Evolutionary conservation across 2,329 filamentous ascomycete genomes (phyloP).

Genomic region (Alternaria alternata): DNA sequence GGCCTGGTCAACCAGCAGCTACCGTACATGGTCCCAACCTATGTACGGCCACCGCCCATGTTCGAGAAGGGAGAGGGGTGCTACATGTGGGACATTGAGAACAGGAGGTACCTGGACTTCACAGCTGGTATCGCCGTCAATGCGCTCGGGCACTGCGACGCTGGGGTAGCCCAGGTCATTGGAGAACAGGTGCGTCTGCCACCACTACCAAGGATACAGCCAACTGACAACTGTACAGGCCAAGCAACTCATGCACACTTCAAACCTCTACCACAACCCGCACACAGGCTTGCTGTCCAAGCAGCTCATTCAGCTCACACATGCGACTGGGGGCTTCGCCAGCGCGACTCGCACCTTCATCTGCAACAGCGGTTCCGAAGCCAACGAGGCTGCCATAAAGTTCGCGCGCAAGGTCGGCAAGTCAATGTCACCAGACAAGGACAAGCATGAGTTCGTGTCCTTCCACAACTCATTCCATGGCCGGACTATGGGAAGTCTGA

Average conservation of each 20-base stretch:
- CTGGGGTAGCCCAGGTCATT: constrained; percentile 76
- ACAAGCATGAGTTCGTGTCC: constrained; percentile 85
- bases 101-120: constrained; percentile 89
- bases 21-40: constrained; percentile 95
- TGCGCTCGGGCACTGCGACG: constrained; percentile 87
- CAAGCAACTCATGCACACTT: constrained; percentile 84
- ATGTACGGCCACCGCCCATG: constrained; percentile 86
- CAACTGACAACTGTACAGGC: constrained; percentile 45
- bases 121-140: constrained; percentile 97
- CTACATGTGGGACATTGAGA: constrained; percentile 89
- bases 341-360: constrained; percentile 83
- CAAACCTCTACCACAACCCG: constrained; percentile 96
- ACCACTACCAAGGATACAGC: neutral
- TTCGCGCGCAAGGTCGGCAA: constrained; percentile 94
- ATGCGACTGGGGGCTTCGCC: constrained; percentile 81
- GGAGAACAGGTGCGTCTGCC: constrained; percentile 70
- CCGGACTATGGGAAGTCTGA: constrained; percentile 91
- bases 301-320: constrained; percentile 81
- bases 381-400: constrained; percentile 97
- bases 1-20: constrained; percentile 77
- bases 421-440: constrained; percentile 71
- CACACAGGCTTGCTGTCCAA: constrained; percentile 93
- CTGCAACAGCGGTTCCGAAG: constrained; percentile 95
- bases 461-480: constrained; percentile 95
- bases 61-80: constrained; percentile 89